Conservation (phyloP, 768 basidiomycete genomes). For the Suillus subaureus region DNA sequence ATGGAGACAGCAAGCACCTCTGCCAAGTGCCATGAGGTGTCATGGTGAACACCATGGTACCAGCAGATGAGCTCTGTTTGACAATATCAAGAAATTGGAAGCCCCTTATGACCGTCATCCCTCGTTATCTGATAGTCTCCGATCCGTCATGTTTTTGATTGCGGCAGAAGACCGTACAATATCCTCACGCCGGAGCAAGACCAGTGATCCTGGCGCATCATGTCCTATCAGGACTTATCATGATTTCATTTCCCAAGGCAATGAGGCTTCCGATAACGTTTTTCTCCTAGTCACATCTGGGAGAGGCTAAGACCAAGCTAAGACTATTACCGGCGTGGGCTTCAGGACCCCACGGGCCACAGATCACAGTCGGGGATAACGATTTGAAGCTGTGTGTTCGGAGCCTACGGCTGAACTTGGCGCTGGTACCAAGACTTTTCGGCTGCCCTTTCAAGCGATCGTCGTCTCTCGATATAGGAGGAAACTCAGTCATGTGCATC, state of each 20-base stretch:
- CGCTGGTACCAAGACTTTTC: neutral
- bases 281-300: neutral
- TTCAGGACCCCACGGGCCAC: neutral
- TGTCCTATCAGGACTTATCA: neutral
- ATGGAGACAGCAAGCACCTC: neutral
- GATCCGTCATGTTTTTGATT: neutral
- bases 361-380: neutral
- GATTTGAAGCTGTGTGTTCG: neutral
- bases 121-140: neutral
- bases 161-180: neutral
- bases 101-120: neutral
- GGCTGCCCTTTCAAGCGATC: neutral
- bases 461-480: constrained; percentile 1
- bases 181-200: neutral
- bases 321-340: neutral
- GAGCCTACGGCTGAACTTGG: neutral
- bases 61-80: neutral
- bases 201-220: neutral
- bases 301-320: neutral
- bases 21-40: neutral
- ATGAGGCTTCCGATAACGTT: constrained; percentile 1
- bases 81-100: neutral
- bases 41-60: constrained; percentile 3
- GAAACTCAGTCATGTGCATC: neutral
- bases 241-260: neutral